Conservation (phyloP, 129 eudicot species). For the sunflower (Helianthus annuus) region HanXRQr2.0-SUNRISE NC_035439.2:82590881-82591380, state of each 20-base stretch:
- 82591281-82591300: too few relatives aligned
- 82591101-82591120: background rate
- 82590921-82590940: too few relatives aligned
- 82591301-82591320: too few relatives aligned
- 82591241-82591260: background rate
- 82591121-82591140: slow-evolving; percentile 3
- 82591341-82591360: too few relatives aligned
- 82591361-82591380: too few relatives aligned
- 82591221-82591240: background rate
- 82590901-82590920: too few relatives aligned
- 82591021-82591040: background rate
- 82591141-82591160: background rate
- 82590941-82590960: too few relatives aligned
- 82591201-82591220: background rate
- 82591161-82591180: background rate
- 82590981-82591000: background rate
- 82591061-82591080: background rate
- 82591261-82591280: too few relatives aligned
- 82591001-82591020: background rate
- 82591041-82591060: background rate
- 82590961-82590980: too few relatives aligned
- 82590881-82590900: too few relatives aligned
- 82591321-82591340: too few relatives aligned
- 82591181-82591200: slow-evolving; percentile 2
- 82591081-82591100: slow-evolving; percentile 16